A percentile compares a stretch with the other conserved stretches of the same genome.
Conservation (phyloP, 257 asterid genomes). For the Solanum virginianum region DNA sequence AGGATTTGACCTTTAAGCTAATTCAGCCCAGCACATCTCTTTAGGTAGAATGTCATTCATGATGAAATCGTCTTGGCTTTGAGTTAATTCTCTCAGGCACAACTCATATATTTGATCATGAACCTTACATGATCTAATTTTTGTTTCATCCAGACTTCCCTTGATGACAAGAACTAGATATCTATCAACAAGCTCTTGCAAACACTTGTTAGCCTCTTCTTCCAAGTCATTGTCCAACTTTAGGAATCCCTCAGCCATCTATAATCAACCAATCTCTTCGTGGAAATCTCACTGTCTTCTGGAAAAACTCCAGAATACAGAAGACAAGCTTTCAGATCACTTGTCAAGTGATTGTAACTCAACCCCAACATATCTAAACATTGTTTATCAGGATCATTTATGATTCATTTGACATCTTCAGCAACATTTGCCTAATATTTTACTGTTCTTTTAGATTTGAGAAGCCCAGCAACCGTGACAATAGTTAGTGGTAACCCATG, state of each 20-base stretch:
- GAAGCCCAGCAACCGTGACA: neutral
- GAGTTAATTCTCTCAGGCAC: neutral
- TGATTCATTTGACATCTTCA: too few species aligned
- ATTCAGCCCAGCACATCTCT: too few species aligned
- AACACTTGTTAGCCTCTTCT: neutral
- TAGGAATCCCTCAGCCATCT: conserved; percentile 8
- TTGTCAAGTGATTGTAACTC: too few species aligned
- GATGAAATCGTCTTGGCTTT: neutral
- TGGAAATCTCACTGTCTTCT: neutral
- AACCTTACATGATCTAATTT: neutral
- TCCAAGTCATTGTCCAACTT: neutral
- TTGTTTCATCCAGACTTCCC: neutral
- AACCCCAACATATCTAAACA: too few species aligned
- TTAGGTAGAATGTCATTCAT: neutral
- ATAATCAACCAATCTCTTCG: neutral
- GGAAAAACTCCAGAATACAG: neutral
- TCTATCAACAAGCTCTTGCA: neutral
- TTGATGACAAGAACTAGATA: neutral
- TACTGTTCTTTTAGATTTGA: neutral
- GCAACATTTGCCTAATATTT: neutral
- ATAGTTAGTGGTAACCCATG: neutral
- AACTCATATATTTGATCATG: neutral
- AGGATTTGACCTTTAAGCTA: too few species aligned
- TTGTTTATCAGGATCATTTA: too few species aligned
- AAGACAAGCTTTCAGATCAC: too few species aligned